These are phyloP conservation scores for Beta vulgaris DNA, from an alignment of 148 eudicot species.

Conservation along the genomic window DNA sequence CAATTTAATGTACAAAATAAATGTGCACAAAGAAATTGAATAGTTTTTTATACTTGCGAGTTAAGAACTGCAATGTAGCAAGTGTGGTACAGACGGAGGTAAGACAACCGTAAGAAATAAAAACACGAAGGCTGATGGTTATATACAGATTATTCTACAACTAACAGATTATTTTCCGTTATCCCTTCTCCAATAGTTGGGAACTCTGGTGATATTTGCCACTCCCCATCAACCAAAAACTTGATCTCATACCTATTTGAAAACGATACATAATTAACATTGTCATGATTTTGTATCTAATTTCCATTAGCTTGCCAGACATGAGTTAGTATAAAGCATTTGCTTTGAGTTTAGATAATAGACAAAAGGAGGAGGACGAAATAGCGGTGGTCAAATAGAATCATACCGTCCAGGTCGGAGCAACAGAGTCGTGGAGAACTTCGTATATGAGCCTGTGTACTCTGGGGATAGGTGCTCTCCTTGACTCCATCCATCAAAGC, in stretches of 20 bases:
- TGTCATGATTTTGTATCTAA: not conserved
- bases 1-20: no score
- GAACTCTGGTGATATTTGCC: conserved; percentile 72
- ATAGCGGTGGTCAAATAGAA: not conserved
- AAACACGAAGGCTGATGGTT: not conserved
- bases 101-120: not conserved
- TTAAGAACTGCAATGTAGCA: no score
- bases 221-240: conserved; percentile 91
- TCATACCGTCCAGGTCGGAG: conserved; percentile 91
- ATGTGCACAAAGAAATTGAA: no score
- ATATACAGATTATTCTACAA: conserved; percentile 49
- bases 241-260: conserved; percentile 57
- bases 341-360: not conserved
- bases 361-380: not conserved
- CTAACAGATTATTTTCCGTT: conserved; percentile 66
- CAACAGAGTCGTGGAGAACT: conserved; percentile 64
- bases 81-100: no score
- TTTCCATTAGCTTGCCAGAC: not conserved
- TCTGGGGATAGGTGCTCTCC: conserved; percentile 88
- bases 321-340: not conserved
- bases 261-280: not conserved
- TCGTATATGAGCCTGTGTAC: conserved; percentile 68
- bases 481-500: conserved; percentile 93
- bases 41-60: no score
- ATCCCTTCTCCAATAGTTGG: conserved; percentile 78